A percentile compares a stretch with the other conserved stretches of the same genome.
Evolutionary conservation across 1,284 basidiomycete genomes (phyloP).

Genomic region (Cryptococcus sp.): DNA sequence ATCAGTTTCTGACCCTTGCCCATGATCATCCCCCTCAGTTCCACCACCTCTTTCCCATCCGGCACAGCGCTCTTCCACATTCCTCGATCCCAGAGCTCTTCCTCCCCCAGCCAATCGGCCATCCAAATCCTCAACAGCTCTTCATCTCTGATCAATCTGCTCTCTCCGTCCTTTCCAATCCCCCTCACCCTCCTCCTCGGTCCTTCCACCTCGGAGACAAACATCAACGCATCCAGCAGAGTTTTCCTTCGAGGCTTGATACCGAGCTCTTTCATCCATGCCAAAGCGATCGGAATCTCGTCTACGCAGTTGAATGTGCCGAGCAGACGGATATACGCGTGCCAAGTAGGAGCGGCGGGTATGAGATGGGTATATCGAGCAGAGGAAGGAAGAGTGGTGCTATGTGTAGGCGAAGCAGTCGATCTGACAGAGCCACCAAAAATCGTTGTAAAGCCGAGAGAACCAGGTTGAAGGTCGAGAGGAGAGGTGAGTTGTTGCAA

Average conservation of each 20-base stretch:
- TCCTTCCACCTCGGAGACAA: constrained; percentile 64
- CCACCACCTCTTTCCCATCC: constrained; percentile 40
- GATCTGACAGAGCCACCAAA: constrained; percentile 10
- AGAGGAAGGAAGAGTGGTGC: constrained; percentile 9
- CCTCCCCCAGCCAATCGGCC: constrained; percentile 58
- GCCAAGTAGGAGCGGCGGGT: constrained; percentile 54
- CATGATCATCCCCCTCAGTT: constrained; percentile 12
- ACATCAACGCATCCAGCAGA: constrained; percentile 59
- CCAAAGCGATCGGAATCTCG: constrained; percentile 64
- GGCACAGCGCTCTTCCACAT: constrained; percentile 49
- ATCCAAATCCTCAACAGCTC: constrained; percentile 58
- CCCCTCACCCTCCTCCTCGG: constrained; percentile 56
- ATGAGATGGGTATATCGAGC: constrained; percentile 48
- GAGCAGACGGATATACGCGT: constrained; percentile 61
- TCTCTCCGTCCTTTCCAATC: constrained; percentile 36
- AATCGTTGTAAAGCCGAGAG: constrained; percentile 13
- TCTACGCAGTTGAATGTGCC: constrained; percentile 51
- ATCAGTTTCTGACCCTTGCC: constrained; percentile 8
- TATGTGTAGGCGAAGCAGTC: not conserved
- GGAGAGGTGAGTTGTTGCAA: constrained; percentile 26
- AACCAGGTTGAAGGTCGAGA: constrained; percentile 15
- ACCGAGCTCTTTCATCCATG: constrained; percentile 66
- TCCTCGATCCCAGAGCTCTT: constrained; percentile 16
- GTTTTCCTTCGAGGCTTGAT: constrained; percentile 56
- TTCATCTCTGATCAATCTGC: constrained; percentile 48